A percentile compares a stretch with the other conserved stretches of the same genome.
phyloP scores from a whole-genome alignment of 306 rosid species.

The Citrullus mucosospermus region DNA sequence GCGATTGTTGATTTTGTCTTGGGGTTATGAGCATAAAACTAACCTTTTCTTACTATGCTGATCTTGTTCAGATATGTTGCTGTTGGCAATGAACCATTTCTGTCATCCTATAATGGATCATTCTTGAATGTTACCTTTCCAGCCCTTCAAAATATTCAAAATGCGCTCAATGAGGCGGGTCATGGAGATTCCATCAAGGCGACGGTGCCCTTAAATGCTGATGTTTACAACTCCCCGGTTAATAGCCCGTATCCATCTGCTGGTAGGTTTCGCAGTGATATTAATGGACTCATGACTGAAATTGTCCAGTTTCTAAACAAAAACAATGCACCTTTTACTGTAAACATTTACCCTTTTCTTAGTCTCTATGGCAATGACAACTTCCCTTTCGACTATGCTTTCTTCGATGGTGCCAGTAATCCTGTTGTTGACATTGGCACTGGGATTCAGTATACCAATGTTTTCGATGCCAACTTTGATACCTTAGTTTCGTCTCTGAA shows the following conservation, averaged over 20 bases:
- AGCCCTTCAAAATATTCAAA: conserved; percentile 90
- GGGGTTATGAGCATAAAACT: not conserved
- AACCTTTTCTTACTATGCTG: not conserved
- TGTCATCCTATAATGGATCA: conserved; percentile 73
- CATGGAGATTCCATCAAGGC: conserved; percentile 65
- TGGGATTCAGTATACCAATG: conserved; percentile 63
- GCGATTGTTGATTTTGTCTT: not conserved
- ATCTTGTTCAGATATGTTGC: conserved; percentile 69
- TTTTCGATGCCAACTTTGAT: conserved; percentile 88
- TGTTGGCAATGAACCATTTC: conserved; percentile 96
- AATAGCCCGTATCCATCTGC: conserved; percentile 60
- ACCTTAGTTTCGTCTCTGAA: conserved; percentile 77
- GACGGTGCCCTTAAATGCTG: conserved; percentile 93
- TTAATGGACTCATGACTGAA: conserved; percentile 60
- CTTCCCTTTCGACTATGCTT: conserved; percentile 84
- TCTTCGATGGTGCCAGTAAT: conserved; percentile 63
- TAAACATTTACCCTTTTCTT: conserved; percentile 89
- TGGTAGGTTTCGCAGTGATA: conserved; percentile 69
- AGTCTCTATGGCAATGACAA: conserved; percentile 76
- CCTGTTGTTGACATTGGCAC: conserved; percentile 44
- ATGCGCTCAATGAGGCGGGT: conserved; percentile 80
- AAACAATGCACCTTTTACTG: conserved; percentile 75
- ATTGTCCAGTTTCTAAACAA: conserved; percentile 58
- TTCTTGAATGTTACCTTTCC: conserved; percentile 76
- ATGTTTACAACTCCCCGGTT: conserved; percentile 64